Evolutionary conservation across 2,329 filamentous ascomycete species (phyloP).

Genomic region (Leptographium wingfieldii): DNA sequence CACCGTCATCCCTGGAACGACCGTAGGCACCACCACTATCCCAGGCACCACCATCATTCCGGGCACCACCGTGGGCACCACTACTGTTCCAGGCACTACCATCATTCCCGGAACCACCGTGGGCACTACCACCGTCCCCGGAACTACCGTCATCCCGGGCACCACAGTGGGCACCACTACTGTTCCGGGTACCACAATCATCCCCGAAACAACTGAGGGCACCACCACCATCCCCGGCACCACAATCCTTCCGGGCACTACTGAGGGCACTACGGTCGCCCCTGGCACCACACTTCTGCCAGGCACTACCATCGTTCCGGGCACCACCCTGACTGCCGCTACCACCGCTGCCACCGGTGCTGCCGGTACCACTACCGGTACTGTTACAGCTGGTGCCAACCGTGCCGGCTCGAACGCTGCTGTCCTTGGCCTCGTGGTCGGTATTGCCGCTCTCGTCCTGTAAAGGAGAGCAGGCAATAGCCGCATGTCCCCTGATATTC

Average conservation of each 20-base stretch:
- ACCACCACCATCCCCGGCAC: too few relatives aligned
- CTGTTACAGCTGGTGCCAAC: slow-evolving; percentile 10
- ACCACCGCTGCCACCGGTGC: background rate
- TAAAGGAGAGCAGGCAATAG: slow-evolving; percentile 2
- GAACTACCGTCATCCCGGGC: background rate
- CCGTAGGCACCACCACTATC: background rate
- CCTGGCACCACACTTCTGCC: background rate
- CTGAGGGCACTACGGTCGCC: too few relatives aligned
- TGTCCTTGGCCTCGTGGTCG: slow-evolving; percentile 11
- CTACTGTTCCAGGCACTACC: too few relatives aligned
- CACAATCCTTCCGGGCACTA: too few relatives aligned
- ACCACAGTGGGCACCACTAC: background rate
- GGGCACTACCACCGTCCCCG: background rate
- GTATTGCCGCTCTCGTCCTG: slow-evolving; percentile 10
- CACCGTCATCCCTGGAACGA: background rate
- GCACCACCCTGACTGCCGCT: background rate
- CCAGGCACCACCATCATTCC: too few relatives aligned
- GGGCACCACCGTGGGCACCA: too few relatives aligned
- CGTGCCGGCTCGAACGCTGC: slow-evolving; percentile 6
- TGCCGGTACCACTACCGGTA: background rate
- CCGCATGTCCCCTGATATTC: background rate
- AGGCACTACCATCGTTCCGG: background rate
- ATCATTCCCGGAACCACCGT: too few relatives aligned
- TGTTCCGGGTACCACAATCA: too few relatives aligned
- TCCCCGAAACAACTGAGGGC: too few relatives aligned